phyloP scores from a whole-genome alignment of 1,284 basidiomycete species.

The Heterobasidion parviporum region DNA sequence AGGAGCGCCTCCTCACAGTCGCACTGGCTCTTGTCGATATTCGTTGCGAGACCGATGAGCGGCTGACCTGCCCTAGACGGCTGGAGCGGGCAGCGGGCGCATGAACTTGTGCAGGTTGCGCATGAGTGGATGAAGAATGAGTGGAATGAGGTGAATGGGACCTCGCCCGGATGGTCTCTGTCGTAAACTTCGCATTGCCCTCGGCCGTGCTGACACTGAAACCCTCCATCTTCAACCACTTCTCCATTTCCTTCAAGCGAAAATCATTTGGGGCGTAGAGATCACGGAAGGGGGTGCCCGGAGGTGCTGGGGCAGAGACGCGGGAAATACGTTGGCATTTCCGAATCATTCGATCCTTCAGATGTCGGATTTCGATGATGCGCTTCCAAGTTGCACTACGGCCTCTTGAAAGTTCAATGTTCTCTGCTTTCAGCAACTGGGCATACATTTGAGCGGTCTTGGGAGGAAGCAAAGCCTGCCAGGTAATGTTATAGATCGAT shows the following conservation, averaged over 20 bases:
- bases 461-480: slow-evolving; percentile 61
- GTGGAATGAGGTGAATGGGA: slow-evolving; percentile 6
- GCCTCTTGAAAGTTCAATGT: slow-evolving; percentile 48
- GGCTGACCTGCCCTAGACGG: neutral
- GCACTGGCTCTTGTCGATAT: neutral
- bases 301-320: slow-evolving; percentile 24
- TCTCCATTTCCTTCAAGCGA: slow-evolving; percentile 68
- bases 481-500: slow-evolving; percentile 51
- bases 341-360: slow-evolving; percentile 73
- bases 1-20: slow-evolving; percentile 9
- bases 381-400: slow-evolving; percentile 50
- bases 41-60: neutral
- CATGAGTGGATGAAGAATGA: slow-evolving; percentile 4
- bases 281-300: slow-evolving; percentile 41
- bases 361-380: slow-evolving; percentile 61
- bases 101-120: neutral
- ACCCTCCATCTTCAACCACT: slow-evolving; percentile 48
- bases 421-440: slow-evolving; percentile 54
- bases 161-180: slow-evolving; percentile 9
- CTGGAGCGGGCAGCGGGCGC: slow-evolving; percentile 1
- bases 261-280: slow-evolving; percentile 63
- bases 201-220: slow-evolving; percentile 11
- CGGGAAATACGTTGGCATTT: slow-evolving; percentile 56
- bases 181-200: slow-evolving; percentile 11
- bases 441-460: slow-evolving; percentile 60